phyloP scores from a whole-genome alignment of 2,329 filamentous ascomycete species.

The Colletotrichum sp. region DNA sequence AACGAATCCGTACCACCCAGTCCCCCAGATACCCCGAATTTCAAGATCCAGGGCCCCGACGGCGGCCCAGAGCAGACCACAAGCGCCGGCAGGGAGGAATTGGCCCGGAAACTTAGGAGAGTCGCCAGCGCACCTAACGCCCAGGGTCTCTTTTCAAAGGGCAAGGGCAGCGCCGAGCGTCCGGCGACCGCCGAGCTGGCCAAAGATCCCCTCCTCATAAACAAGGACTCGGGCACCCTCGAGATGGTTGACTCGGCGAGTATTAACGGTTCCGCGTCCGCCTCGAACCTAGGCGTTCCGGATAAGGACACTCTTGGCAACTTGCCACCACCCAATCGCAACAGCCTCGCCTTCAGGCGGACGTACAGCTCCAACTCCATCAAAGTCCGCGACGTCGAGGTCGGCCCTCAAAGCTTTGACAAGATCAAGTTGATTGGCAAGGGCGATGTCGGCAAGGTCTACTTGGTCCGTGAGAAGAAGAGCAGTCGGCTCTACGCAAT shows the following conservation, averaged over 20 bases:
- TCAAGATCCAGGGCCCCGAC: slow-evolving; percentile 74
- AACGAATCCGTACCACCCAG: slow-evolving; percentile 91
- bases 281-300: slow-evolving; percentile 35
- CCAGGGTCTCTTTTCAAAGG: slow-evolving; percentile 81
- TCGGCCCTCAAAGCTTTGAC: slow-evolving; percentile 94
- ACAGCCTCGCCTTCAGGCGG: slow-evolving; percentile 80
- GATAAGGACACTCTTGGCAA: slow-evolving; percentile 61
- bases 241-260: slow-evolving; percentile 49
- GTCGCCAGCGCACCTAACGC: slow-evolving; percentile 97
- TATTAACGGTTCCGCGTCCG: slow-evolving; percentile 36
- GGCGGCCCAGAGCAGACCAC: slow-evolving; percentile 71
- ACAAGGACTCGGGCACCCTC: slow-evolving; percentile 55
- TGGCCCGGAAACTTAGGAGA: slow-evolving; percentile 89
- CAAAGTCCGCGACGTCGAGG: slow-evolving; percentile 96
- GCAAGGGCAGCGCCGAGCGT: slow-evolving; percentile 65
- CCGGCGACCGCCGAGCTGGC: slow-evolving; percentile 86
- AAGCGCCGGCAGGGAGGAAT: slow-evolving; percentile 86
- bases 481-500: slow-evolving; percentile 94
- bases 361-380: slow-evolving; percentile 99
- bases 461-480: slow-evolving; percentile 97
- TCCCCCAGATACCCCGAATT: slow-evolving; percentile 85
- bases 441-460: slow-evolving; percentile 98
- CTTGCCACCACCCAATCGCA: slow-evolving; percentile 70
- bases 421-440: slow-evolving; percentile 99
- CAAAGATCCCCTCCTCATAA: slow-evolving; percentile 76